Base-by-base conservation (phyloP, 75 land plant species). In the Azolla pinnata region DNA sequence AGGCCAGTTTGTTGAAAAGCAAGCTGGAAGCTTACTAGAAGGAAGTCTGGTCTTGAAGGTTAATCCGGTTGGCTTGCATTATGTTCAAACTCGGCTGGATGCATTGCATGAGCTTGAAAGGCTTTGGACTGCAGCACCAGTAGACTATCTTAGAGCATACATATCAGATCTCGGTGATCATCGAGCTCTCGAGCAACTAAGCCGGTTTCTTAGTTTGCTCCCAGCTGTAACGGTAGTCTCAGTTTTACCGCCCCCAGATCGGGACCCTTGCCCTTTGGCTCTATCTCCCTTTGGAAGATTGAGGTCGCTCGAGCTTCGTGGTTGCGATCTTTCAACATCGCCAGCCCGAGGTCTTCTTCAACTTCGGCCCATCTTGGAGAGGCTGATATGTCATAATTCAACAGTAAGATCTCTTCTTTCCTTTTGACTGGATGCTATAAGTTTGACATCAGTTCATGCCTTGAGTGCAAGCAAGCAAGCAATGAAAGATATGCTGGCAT, bases 161-260 rank as follows among this genome's bases (percentile, higher is more conserved):
- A 73, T 92, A 40, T 86, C 97, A 18, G 97, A 92, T 59, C 72
- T 92, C 33, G 97, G 97, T 17, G 97, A 92, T 54, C 95, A 92
- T 65, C 75, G 97, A 5, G 97, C 97, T 29, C 68, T 92, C 29
- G 97, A 92, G 80, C 88, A 83, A 71, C 80, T 92, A 25, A 56
- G 97, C 1, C 63, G 96, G 49, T 84, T 92, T 63, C 71, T 92
- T 12, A 60, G 84, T 27, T 63, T 88, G 45, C 63, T 92, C 1
- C 74, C 79, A 33, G 69, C 89, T 14, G 65, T 92, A 1, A 90
- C 88, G 73, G 96, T 92, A 31, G 84, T 88, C 1, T 80, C 89
- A 1, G 79, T 76, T 46, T 38, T 88, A 44, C 82, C 81, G 25
- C 44, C 68, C n/a, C 81, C 82, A 23, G 75, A 56, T 21, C 48